A percentile compares a stretch with the other conserved stretches of the same genome.
These are phyloP conservation scores for Clarireedia paspali DNA, from an alignment of 2,329 filamentous ascomycete species.

Conservation along the genomic window DNA sequence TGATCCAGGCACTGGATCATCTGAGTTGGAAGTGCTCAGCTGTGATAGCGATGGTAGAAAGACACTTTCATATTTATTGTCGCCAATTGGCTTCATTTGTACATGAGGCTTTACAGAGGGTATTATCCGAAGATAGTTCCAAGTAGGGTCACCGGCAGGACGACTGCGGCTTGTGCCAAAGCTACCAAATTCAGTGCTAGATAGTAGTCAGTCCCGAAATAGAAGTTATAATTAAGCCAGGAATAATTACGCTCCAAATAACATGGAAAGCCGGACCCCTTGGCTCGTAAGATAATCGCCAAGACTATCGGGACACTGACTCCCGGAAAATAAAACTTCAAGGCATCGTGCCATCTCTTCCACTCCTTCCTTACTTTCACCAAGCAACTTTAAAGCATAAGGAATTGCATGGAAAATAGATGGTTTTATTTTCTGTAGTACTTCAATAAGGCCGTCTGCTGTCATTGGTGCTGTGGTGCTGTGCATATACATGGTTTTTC, in stretches of 20 bases:
- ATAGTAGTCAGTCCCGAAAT: not conserved
- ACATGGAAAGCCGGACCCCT: constrained; percentile 45
- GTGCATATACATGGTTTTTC: constrained; percentile 43
- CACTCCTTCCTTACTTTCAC: constrained; percentile 48
- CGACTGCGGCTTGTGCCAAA: constrained; percentile 34
- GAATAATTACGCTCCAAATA: constrained; percentile 38
- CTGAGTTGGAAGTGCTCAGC: constrained; percentile 33
- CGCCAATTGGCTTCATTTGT: constrained; percentile 22
- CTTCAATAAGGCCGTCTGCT: constrained; percentile 35
- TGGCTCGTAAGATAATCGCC: constrained; percentile 43
- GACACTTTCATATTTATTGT: constrained; percentile 22
- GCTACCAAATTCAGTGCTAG: constrained; percentile 54
- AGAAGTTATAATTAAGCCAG: not conserved
- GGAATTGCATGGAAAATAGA: constrained; percentile 35
- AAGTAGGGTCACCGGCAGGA: constrained; percentile 41
- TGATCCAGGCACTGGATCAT: constrained; percentile 34
- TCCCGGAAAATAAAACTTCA: constrained; percentile 48
- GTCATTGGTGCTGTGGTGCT: constrained; percentile 49
- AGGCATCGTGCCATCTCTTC: constrained; percentile 37
- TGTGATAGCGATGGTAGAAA: constrained; percentile 33
- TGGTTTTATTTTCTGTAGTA: constrained; percentile 35
- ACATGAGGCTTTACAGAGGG: constrained; percentile 9
- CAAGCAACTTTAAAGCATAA: constrained; percentile 54
- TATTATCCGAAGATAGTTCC: constrained; percentile 47
- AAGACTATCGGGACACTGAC: constrained; percentile 50